These are phyloP conservation scores for Fusarium penzigii DNA, from an alignment of 2,329 filamentous ascomycete genomes.

Conservation along the genomic window DNA sequence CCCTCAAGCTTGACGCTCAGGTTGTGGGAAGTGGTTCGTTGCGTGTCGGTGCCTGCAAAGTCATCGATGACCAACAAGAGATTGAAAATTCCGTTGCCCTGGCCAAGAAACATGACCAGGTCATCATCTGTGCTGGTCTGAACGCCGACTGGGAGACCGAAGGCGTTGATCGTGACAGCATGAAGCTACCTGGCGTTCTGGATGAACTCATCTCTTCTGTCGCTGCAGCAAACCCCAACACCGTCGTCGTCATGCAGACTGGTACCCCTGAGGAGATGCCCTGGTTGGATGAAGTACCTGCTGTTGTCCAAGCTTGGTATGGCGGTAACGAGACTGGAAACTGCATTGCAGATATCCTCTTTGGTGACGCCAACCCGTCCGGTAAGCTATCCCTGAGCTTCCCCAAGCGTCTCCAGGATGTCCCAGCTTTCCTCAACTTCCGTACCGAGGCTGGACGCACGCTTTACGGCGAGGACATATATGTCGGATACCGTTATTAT, in stretches of 20 bases:
- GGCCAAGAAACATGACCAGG: constrained; percentile 72
- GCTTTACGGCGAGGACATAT: constrained; percentile 78
- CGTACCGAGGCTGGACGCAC: constrained; percentile 68
- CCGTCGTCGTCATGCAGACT: constrained; percentile 74
- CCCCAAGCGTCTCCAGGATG: constrained; percentile 67
- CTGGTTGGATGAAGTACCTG: constrained; percentile 58
- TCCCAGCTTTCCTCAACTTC: constrained; percentile 77
- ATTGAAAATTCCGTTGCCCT: constrained; percentile 67
- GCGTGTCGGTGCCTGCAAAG: constrained; percentile 60
- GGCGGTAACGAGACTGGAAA: constrained; percentile 86
- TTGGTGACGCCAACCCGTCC: constrained; percentile 72
- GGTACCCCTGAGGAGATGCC: constrained; percentile 76
- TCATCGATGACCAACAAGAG: constrained; percentile 58
- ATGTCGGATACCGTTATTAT: constrained; percentile 80
- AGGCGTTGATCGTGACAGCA: constrained; percentile 74
- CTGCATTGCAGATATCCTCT: constrained; percentile 75
- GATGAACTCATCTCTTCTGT: constrained; percentile 71
- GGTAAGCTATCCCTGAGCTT: constrained; percentile 76
- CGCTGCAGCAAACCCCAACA: constrained; percentile 65
- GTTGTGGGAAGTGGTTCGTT: constrained; percentile 61
- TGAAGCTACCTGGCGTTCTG: constrained; percentile 73
- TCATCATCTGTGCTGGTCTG: constrained; percentile 75
- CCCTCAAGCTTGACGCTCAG: constrained; percentile 51
- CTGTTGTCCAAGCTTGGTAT: constrained; percentile 78
- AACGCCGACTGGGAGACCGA: constrained; percentile 83